Evolutionary conservation across 345 rosid species (phyloP), one percentile per base, ranked within the genome.

Genomic region (Citrus maxima): DNA sequence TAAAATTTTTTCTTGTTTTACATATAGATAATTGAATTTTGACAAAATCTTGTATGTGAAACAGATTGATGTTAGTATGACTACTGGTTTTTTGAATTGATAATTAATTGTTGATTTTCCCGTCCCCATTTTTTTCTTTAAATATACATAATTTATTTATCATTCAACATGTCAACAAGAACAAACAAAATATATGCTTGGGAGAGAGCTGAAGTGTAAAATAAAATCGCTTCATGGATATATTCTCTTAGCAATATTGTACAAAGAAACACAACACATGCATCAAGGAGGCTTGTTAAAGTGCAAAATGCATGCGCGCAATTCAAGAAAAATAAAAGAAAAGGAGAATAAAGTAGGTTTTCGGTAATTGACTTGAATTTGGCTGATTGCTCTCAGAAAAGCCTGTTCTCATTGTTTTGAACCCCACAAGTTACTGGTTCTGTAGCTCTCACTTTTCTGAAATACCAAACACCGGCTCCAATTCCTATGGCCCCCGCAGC

Each of bases 341-440:
- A 76, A 24, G 71, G 37, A 66, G 35, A 42, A 27, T 27, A 46
- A 27, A 40, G 22, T 28, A 75, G 40, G 27, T 46, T 24, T 46
- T 75, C 64, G 19, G 18, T 46, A 46, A 13, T 27, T 74, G 25
- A 63, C 78, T 66, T 56, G 27, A n/a, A 13, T 59, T 24, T 18
- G 24, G 16, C 6, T 19, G 38, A 32, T 67, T 76, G 72, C 63
- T 63, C 76, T 87, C 78, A 95, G 82, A 91, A 95, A 75, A 95
- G 86, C 79, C 97, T 90, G 67, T 95, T 95, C 64, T 93, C 98
- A 81, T 86, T 95, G 87, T 84, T 90, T 67, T 93, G 93, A 88
- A 93, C 94, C n/a, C 98, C 98, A 80, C 94, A 86, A 64, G 98
- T 95, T 21, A 93, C 91, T 0, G 97, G 94, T 74, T 92, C 93